These are phyloP conservation scores for Letharia columbiana DNA, from an alignment of 495 filamentous ascomycete species.

Conservation along the genomic window DNA sequence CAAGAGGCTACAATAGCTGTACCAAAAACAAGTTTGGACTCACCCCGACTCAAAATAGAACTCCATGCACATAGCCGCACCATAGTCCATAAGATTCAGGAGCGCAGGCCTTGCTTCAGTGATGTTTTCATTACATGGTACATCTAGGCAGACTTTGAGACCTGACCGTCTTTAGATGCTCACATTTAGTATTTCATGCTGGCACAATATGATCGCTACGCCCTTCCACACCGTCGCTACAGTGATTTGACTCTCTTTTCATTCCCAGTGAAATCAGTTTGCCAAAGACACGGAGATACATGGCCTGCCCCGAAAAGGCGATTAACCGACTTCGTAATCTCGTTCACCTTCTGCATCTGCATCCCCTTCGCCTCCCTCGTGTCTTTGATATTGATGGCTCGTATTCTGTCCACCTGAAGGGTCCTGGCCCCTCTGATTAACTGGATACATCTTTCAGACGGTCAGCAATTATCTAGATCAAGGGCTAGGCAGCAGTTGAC, in stretches of 20 bases:
- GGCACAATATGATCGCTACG: not conserved
- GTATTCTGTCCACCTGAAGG: slow-evolving; percentile 34
- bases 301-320: not conserved
- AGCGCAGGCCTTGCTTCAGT: not conserved
- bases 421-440: slow-evolving; percentile 43
- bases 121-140: not conserved
- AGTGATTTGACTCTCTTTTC: not conserved
- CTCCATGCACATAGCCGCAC: not conserved
- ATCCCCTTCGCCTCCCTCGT: slow-evolving; percentile 45
- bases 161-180: not conserved
- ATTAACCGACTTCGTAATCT: slow-evolving; percentile 43
- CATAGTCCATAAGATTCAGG: not conserved
- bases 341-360: slow-evolving; percentile 52
- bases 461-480: slow-evolving; percentile 5
- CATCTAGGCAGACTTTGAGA: not conserved
- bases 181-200: not conserved
- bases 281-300: not conserved
- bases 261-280: not conserved
- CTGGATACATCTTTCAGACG: slow-evolving; percentile 46
- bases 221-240: not conserved
- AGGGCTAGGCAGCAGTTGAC: slow-evolving; percentile 21
- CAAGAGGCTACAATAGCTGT: not conserved
- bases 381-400: slow-evolving; percentile 35
- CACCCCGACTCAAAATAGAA: too few relatives aligned
- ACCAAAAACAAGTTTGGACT: not conserved